Base-by-base conservation (phyloP, 257 asterid genomes). In the Avicennia marina region DNA sequence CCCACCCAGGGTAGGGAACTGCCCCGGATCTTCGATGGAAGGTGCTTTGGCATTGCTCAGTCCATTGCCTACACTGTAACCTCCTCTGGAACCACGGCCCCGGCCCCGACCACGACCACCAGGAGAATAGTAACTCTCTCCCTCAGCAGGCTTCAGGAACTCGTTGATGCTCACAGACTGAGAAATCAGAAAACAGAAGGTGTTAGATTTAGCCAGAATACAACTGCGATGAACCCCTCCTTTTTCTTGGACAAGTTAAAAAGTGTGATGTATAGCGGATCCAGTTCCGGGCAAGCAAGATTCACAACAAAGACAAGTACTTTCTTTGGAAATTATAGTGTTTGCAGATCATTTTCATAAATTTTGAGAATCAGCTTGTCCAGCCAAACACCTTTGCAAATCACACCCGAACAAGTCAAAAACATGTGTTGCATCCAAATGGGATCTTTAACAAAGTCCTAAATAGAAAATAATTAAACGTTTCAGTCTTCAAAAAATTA, bases 81-180 rank as follows among this genome's bases (percentile, higher is more conserved):
- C 88, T 39, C 83, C 76, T 55, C 82, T 65, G 1, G 68, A 41
- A 20, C 82, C 82, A 38, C 61, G 43, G 21, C 61, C n/a, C n/a
- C n/a, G n/a, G n/a, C n/a, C 43, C 4, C 43, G n/a, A 4, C 96
- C 95, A 11, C 88, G 85, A 4, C 95, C 87, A 42, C 87, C 79
- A 15, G 68, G 62, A 44, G 47, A 20, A 49, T 72, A 63, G 64
- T 53, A 68, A 77, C 58, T 75, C 74, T 77, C 89, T 2, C 91
- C 97, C 60, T 86, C 89, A 11, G 78, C 77, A 17, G 95, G 87
- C 80, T 86, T 89, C 78, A 89, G 56, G 80, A 89, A 89, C 64
- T 86, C 97, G 11, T 79, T 86, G 67, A 89, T 89, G 82, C 91
- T 86, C 29, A 89, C 78, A 25, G 91, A 75, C 97, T 89, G 57